Evolutionary conservation across 768 basidiomycete genomes (phyloP).

Genomic region (Clavulina sp.): DNA sequence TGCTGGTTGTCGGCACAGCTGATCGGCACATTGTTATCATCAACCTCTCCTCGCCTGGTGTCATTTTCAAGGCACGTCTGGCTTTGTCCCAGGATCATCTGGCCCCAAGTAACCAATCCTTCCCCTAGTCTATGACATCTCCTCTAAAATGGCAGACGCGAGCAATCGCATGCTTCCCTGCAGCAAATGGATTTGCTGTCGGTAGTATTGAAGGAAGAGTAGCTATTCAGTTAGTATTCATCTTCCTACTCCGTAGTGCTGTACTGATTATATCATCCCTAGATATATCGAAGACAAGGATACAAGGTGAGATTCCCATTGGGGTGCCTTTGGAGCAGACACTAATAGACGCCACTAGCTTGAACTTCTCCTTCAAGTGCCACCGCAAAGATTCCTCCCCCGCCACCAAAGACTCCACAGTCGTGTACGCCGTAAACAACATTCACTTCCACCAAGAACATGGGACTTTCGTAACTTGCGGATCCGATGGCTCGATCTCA

Average conservation of each 20-base stretch:
- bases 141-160: conserved; percentile 91
- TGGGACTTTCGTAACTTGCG: conserved; percentile 73
- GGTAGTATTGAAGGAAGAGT: conserved; percentile 85
- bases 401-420: conserved; percentile 41
- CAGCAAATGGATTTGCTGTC: conserved; percentile 61
- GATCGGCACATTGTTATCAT: conserved; percentile 83
- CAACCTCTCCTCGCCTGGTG: conserved; percentile 67
- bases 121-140: conserved; percentile 49
- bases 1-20: conserved; percentile 80
- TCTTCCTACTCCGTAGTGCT: conserved; percentile 1
- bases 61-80: conserved; percentile 48
- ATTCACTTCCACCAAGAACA: conserved; percentile 74
- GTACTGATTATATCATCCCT: neutral
- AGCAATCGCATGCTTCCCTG: conserved; percentile 66
- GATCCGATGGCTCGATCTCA: conserved; percentile 73
- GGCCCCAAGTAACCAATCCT: neutral
- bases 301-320: conserved; percentile 28
- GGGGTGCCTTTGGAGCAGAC: neutral
- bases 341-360: conserved; percentile 20
- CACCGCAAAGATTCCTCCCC: conserved; percentile 43
- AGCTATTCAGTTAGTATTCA: conserved; percentile 69
- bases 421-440: conserved; percentile 71
- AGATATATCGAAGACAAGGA: conserved; percentile 88
- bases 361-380: conserved; percentile 83
- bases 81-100: conserved; percentile 5